Conservation (phyloP, 2,329 filamentous ascomycete species). For the Ceratocystis variospora region DNA sequence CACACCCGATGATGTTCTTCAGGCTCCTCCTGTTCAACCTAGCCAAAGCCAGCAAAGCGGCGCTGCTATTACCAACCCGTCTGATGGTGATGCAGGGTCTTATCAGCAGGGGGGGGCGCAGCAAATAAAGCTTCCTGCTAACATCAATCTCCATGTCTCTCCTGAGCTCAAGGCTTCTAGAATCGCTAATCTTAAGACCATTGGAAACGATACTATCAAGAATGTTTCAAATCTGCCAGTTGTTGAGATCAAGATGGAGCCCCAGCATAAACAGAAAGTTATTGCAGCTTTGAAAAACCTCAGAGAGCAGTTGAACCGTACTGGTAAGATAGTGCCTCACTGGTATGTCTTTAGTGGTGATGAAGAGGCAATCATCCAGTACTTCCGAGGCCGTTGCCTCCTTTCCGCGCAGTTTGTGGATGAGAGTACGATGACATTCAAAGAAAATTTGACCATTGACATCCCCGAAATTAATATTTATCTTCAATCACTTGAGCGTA, state of each 20-base stretch:
- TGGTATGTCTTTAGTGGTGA: conserved; percentile 4
- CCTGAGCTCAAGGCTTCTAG: neutral
- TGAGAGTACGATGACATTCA: neutral
- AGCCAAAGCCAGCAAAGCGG: neutral
- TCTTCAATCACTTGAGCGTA: neutral
- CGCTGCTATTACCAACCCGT: neutral
- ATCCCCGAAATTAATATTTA: neutral
- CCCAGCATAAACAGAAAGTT: neutral
- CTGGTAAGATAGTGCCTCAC: neutral
- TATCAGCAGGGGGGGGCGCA: neutral
- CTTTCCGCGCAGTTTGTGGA: neutral
- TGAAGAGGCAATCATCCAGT: neutral
- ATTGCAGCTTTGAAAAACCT: neutral
- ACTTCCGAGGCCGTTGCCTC: neutral
- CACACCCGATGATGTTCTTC: conserved; percentile 31
- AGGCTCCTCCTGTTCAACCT: neutral
- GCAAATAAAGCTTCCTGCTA: neutral
- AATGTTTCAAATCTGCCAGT: neutral
- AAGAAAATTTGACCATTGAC: conserved; percentile 4
- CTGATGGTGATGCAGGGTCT: neutral
- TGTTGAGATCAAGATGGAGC: neutral
- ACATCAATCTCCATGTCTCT: neutral
- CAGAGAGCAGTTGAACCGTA: neutral
- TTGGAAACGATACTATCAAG: neutral
- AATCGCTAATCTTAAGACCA: neutral